Percentiles rank a stretch among this genome's conserved stretches.
These are phyloP conservation scores for Saturnispora sekii DNA, from an alignment of 805 yeast species.

Conservation along the genomic window DNA sequence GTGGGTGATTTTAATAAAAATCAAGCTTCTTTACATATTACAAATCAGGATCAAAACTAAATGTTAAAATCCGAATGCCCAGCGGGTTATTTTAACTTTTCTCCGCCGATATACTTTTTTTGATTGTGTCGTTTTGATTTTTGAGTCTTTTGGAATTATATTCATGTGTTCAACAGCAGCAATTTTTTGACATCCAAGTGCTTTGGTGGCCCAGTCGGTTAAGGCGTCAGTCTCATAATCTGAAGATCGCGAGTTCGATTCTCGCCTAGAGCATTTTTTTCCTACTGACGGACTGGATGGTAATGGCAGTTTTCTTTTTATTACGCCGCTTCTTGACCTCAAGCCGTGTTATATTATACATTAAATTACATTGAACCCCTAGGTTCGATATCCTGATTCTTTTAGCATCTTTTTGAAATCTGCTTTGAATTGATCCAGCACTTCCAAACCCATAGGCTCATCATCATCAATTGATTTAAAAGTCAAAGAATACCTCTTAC, in stretches of 20 bases:
- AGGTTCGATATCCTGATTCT: neutral
- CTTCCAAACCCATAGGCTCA: conserved; percentile 6
- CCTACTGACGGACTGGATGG: neutral
- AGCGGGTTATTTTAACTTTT: too few relatives aligned
- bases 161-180: conserved; percentile 17
- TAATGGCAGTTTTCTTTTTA: too few relatives aligned
- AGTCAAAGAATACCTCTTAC: conserved; percentile 14
- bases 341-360: too few relatives aligned
- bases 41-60: too few relatives aligned
- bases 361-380: neutral
- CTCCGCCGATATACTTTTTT: too few relatives aligned
- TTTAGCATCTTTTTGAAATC: conserved; percentile 3
- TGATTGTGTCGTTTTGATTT: neutral
- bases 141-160: conserved; percentile 16
- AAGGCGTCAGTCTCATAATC: conserved; percentile 34
- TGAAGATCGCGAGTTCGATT: conserved; percentile 33
- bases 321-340: too few relatives aligned
- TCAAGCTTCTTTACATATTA: too few relatives aligned
- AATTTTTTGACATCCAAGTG: conserved; percentile 8
- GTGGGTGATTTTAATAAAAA: too few relatives aligned
- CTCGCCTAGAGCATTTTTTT: conserved; percentile 28
- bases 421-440: conserved; percentile 6
- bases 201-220: conserved; percentile 33
- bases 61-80: too few relatives aligned
- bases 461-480: conserved; percentile 19